Evolutionary conservation across 2,329 filamentous ascomycete genomes (phyloP), one percentile per base, ranked within the genome.

Genomic region (Penicillium sp.): DNA sequence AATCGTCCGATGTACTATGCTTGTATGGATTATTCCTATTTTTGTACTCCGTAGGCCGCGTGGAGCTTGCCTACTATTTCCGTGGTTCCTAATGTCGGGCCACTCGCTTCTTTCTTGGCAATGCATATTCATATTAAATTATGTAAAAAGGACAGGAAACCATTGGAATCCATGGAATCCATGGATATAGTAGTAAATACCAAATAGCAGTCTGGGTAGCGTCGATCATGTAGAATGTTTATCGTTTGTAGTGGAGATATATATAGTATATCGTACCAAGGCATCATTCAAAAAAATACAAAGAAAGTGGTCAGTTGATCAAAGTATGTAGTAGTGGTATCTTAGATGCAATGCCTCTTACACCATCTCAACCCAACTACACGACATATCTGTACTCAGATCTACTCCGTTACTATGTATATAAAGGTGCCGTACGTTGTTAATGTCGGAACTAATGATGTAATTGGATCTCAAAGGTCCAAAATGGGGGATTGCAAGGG

Each of bases 31-130:
- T 31, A 4, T 13, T 41, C 35, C 49, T 47, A 43, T 39, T 52
- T 39, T 6, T 10, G 5, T n/a, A n/a, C n/a, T n/a, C n/a, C n/a
- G n/a, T 29, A 48, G 19, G 33, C 54, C 54, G 54, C 36, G 49
- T 53, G 55, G 49, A 53, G 31, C 38, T 31, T 10, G 41, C 15
- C 15, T 9, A n/a, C 27, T 25, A 10, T 55, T 55, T 55, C 53
- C 53, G 23, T 51, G 53, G 53, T 43, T 49, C 35, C 23, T 31
- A 17, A 25, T 27, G 33, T 43, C 45, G 45, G 29, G 36, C 38
- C 44, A 35, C 43, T 42, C 31, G 41, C n/a, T 49, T 41, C 21
- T 10, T 21, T 53, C 42, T 44, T 29, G 25, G 42, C 42, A 44
- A n/a, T 27, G 9, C 8, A 8, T 25, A 17, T 13, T 41, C 19